Evolutionary conservation across 192 early-diverging fungal species (phyloP).

Genomic region (Podila epicladia): DNA sequence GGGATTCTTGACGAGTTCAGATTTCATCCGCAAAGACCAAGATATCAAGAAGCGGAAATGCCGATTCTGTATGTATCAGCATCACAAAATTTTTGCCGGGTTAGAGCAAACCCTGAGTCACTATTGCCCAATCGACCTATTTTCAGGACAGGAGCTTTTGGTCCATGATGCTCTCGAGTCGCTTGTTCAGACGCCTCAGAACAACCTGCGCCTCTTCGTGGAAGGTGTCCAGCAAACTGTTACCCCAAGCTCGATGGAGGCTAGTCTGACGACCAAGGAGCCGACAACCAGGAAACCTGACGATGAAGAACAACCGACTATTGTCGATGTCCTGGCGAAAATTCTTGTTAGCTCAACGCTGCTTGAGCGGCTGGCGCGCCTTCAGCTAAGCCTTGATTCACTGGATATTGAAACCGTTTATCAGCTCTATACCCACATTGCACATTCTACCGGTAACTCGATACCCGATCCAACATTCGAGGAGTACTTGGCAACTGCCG

Average conservation of each 20-base stretch:
- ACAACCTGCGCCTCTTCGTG: conserved; percentile 65
- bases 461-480: conserved; percentile 52
- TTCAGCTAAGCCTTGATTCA: conserved; percentile 64
- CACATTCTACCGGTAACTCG: neutral
- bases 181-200: conserved; percentile 57
- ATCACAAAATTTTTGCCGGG: conserved; percentile 53
- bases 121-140: conserved; percentile 80
- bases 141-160: conserved; percentile 49
- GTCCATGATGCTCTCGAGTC: conserved; percentile 50
- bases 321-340: conserved; percentile 44
- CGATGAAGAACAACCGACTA: neutral
- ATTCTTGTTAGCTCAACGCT: conserved; percentile 58
- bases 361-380: conserved; percentile 53
- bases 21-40: conserved; percentile 39
- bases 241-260: neutral
- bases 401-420: conserved; percentile 66
- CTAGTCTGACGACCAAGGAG: neutral
- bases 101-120: conserved; percentile 31
- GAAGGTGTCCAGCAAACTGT: conserved; percentile 43
- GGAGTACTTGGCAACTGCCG: conserved; percentile 51
- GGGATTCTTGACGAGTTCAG: conserved; percentile 69
- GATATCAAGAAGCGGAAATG: conserved; percentile 68
- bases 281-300: neutral
- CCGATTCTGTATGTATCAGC: conserved; percentile 83
- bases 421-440: conserved; percentile 18